Conservation (phyloP, 2,329 filamentous ascomycete genomes). For the Chrysosporium keratinophilum region DNA sequence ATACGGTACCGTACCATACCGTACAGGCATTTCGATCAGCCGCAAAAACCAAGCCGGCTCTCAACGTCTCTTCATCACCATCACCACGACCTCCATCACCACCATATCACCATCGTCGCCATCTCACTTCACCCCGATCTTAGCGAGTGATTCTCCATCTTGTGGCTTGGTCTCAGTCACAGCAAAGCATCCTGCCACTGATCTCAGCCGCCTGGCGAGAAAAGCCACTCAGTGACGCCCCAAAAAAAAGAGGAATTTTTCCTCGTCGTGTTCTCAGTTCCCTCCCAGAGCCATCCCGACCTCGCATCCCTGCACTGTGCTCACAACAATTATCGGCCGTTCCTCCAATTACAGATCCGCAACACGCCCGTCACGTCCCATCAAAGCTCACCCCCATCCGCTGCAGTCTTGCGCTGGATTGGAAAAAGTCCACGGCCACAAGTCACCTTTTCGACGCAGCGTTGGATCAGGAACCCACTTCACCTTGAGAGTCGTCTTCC, state of each 20-base stretch:
- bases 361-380: neutral
- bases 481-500: slow-evolving; percentile 10
- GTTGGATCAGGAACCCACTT: slow-evolving; percentile 9
- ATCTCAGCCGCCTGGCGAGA: neutral
- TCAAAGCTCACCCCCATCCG: slow-evolving; percentile 7
- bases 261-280: slow-evolving; percentile 1
- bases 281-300: neutral
- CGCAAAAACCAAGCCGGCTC: neutral
- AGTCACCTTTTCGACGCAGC: slow-evolving; percentile 5
- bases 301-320: slow-evolving; percentile 9
- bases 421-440: slow-evolving; percentile 6
- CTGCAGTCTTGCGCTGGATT: slow-evolving; percentile 6
- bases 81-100: neutral
- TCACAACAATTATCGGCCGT: slow-evolving; percentile 9
- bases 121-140: too few relatives aligned
- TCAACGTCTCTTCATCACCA: neutral
- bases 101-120: too few relatives aligned
- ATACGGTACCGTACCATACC: neutral
- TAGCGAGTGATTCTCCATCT: neutral
- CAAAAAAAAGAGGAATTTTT: neutral
- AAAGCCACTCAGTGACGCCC: neutral
- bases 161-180: neutral
- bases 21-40: neutral
- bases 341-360: slow-evolving; percentile 11
- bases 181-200: too few relatives aligned